Percentiles rank a stretch among this genome's conserved stretches.
phyloP scores from a whole-genome alignment of 179 eudicot species.

The Vitellaria paradoxa region DNA sequence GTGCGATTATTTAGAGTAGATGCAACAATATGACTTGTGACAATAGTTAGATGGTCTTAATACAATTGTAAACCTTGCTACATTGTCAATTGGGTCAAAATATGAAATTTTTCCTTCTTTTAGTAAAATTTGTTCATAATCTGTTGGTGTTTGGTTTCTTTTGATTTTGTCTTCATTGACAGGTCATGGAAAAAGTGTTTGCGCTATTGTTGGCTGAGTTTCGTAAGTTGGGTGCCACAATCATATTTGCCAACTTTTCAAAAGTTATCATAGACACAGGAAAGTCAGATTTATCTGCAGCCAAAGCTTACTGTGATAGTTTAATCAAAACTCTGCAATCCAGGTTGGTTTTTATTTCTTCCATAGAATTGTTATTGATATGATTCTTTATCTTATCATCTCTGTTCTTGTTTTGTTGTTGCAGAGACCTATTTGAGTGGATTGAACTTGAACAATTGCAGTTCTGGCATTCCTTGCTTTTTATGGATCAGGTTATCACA shows the following conservation, averaged over 20 bases:
- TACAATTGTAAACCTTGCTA: neutral
- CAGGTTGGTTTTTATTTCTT: constrained; percentile 42
- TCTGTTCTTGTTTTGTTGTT: constrained; percentile 6
- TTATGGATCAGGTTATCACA: constrained; percentile 91
- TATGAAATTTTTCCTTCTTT: neutral
- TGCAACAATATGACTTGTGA: neutral
- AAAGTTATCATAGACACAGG: constrained; percentile 90
- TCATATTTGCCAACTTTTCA: constrained; percentile 85
- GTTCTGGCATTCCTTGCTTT: constrained; percentile 90
- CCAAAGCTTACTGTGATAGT: constrained; percentile 87
- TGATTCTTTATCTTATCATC: constrained; percentile 1
- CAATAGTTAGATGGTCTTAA: constrained; percentile 4
- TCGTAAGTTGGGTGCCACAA: constrained; percentile 85
- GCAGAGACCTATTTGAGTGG: constrained; percentile 94
- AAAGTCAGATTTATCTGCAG: constrained; percentile 78
- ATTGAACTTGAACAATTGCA: constrained; percentile 89
- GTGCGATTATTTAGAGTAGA: neutral
- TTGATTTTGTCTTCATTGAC: constrained; percentile 14
- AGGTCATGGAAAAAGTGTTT: constrained; percentile 98
- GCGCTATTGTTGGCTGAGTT: constrained; percentile 89
- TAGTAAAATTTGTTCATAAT: neutral
- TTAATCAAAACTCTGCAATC: constrained; percentile 77
- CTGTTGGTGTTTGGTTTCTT: neutral
- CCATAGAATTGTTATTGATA: constrained; percentile 9
- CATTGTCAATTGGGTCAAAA: neutral